A percentile compares a stretch with the other conserved stretches of the same genome.
phyloP scores from a whole-genome alignment of 441 rosid species.

The Flueggea neowawraea region DNA sequence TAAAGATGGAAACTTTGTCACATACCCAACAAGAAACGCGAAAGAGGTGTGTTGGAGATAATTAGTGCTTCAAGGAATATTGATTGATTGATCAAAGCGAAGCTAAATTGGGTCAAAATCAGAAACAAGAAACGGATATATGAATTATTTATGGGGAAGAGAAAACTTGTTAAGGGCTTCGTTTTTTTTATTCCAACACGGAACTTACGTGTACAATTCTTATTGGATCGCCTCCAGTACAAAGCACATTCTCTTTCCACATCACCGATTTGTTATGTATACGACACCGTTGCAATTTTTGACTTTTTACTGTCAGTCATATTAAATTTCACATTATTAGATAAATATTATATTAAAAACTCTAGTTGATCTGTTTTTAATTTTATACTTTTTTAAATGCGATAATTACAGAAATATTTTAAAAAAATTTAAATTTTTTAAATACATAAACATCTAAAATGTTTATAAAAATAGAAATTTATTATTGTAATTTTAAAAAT shows the following conservation, averaged over 20 bases:
- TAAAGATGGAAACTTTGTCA: slow-evolving; percentile 11
- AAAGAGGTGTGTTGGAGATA: slow-evolving; percentile 6
- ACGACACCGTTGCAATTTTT: background rate
- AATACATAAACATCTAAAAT: too few relatives aligned
- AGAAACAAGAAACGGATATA: slow-evolving; percentile 5
- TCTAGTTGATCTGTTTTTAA: too few relatives aligned
- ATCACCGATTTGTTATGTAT: background rate
- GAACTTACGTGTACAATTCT: slow-evolving; percentile 8
- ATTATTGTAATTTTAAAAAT: too few relatives aligned
- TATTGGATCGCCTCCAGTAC: slow-evolving; percentile 13
- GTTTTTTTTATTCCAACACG: slow-evolving; percentile 27
- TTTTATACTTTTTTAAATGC: too few relatives aligned
- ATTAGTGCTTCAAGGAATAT: slow-evolving; percentile 14
- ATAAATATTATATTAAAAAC: too few relatives aligned
- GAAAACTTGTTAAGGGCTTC: slow-evolving; percentile 9
- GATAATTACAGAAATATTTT: too few relatives aligned
- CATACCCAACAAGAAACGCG: slow-evolving; percentile 40
- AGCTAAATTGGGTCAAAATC: slow-evolving; percentile 22
- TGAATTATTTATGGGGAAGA: background rate
- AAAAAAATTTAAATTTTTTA: too few relatives aligned
- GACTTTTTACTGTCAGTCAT: background rate
- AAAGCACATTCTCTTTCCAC: slow-evolving; percentile 13
- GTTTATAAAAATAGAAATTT: too few relatives aligned
- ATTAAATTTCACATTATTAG: too few relatives aligned
- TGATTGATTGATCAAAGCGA: slow-evolving; percentile 15